A percentile compares a stretch with the other conserved stretches of the same genome.
phyloP scores from a whole-genome alignment of 345 rosid species.

The Mallotus nudiflorus region DNA sequence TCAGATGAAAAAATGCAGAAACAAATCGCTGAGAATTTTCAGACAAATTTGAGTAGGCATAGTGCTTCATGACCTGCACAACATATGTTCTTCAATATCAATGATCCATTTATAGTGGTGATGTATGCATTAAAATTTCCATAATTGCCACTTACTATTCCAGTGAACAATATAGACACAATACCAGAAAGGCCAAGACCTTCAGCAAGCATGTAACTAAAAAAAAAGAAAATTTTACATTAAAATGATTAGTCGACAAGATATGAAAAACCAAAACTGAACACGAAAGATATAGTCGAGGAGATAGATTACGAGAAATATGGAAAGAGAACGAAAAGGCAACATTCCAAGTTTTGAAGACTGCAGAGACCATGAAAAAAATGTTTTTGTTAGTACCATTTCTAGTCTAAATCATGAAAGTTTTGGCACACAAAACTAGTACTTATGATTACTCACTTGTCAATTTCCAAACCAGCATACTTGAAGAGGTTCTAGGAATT shows the following conservation, averaged over 20 bases:
- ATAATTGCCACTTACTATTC: conserved; percentile 64
- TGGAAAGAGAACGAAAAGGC: conserved; percentile 96
- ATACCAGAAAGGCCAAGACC: conserved; percentile 99
- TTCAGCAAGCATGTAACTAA: conserved; percentile 98
- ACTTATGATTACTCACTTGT: conserved; percentile 68
- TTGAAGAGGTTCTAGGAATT: conserved; percentile 85
- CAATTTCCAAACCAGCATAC: conserved; percentile 97
- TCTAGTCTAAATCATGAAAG: conserved; percentile 6
- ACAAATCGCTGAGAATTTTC: conserved; percentile 90
- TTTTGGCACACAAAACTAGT: conserved; percentile 3
- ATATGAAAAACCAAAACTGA: not conserved
- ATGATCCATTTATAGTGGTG: conserved; percentile 9
- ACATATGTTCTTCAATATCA: conserved; percentile 14
- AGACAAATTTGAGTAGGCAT: conserved; percentile 89
- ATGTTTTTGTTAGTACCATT: conserved; percentile 14
- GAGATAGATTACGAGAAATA: conserved; percentile 76
- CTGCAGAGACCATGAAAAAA: conserved; percentile 41
- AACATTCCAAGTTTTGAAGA: conserved; percentile 97
- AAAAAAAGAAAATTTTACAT: conserved; percentile 16
- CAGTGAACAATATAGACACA: conserved; percentile 93
- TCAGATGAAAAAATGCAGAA: conserved; percentile 87
- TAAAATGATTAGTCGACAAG: not conserved
- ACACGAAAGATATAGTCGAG: conserved; percentile 7
- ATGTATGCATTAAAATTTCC: not conserved
- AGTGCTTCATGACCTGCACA: conserved; percentile 88